Conservation (phyloP, 345 rosid genomes). For the Brassica nigra region DNA sequence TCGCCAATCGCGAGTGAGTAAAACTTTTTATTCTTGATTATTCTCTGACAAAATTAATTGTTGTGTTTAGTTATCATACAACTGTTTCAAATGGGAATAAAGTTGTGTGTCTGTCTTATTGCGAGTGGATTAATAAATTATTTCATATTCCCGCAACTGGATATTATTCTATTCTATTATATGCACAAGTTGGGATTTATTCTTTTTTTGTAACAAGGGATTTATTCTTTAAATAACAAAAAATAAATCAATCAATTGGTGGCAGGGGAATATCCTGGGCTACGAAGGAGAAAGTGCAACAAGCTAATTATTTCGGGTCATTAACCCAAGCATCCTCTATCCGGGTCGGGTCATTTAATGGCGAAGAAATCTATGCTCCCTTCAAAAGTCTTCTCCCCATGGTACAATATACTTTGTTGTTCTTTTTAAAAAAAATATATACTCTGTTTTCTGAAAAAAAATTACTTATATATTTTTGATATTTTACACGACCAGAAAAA, state of each 20-base stretch:
- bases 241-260: neutral
- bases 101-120: constrained; percentile 6
- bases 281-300: constrained; percentile 96
- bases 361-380: constrained; percentile 97
- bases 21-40: neutral
- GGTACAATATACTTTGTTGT: constrained; percentile 46
- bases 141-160: constrained; percentile 33
- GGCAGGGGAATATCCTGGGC: constrained; percentile 97
- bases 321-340: constrained; percentile 91
- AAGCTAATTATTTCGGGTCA: constrained; percentile 95
- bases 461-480: neutral
- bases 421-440: no score
- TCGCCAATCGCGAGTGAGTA: constrained; percentile 91
- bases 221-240: neutral
- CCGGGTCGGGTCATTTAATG: constrained; percentile 92
- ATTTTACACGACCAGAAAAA: neutral
- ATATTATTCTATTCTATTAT: neutral
- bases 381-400: constrained; percentile 96
- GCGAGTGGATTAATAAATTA: constrained; percentile 9
- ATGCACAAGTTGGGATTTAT: constrained; percentile 13
- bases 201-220: neutral
- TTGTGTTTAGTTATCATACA: neutral
- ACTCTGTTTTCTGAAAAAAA: no score
- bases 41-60: neutral
- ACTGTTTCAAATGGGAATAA: constrained; percentile 17